These are phyloP conservation scores for Camelina neglecta DNA, from an alignment of 345 rosid genomes.

Conservation along the genomic window DNA sequence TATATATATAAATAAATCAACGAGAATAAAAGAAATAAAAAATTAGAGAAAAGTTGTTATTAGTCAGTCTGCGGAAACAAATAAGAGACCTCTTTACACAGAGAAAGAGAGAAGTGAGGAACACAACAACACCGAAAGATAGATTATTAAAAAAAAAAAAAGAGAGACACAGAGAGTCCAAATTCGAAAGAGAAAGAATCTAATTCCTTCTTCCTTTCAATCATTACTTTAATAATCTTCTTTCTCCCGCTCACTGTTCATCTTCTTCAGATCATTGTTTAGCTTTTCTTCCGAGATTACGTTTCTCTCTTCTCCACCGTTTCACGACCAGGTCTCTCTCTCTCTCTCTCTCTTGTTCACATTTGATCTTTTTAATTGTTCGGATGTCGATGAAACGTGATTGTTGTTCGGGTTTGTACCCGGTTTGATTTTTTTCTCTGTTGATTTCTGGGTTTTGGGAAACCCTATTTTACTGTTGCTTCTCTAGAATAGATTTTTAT, in stretches of 20 bases:
- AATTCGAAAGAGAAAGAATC: slow-evolving; percentile 28
- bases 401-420: neutral
- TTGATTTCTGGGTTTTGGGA: slow-evolving; percentile 12
- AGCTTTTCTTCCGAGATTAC: neutral
- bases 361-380: slow-evolving; percentile 3
- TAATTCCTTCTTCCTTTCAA: slow-evolving; percentile 19
- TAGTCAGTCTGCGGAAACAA: neutral
- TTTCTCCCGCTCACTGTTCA: slow-evolving; percentile 53
- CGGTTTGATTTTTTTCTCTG: neutral
- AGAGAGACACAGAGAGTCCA: slow-evolving; percentile 12
- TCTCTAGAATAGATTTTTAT: neutral
- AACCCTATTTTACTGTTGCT: slow-evolving; percentile 3
- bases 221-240: slow-evolving; percentile 20
- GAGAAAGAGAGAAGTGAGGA: slow-evolving; percentile 8
- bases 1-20: too few relatives aligned
- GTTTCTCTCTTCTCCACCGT: slow-evolving; percentile 42
- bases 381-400: slow-evolving; percentile 1
- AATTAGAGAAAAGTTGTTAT: neutral
- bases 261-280: neutral
- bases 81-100: neutral
- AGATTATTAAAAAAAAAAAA: neutral
- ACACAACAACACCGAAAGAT: slow-evolving; percentile 24
- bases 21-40: neutral
- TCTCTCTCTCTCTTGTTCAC: neutral
- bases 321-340: slow-evolving; percentile 45